Evolutionary conservation across 1,284 basidiomycete species (phyloP), one percentile per base, ranked within the genome.

Genomic region (Melanopsichium pennsylvanicum): DNA sequence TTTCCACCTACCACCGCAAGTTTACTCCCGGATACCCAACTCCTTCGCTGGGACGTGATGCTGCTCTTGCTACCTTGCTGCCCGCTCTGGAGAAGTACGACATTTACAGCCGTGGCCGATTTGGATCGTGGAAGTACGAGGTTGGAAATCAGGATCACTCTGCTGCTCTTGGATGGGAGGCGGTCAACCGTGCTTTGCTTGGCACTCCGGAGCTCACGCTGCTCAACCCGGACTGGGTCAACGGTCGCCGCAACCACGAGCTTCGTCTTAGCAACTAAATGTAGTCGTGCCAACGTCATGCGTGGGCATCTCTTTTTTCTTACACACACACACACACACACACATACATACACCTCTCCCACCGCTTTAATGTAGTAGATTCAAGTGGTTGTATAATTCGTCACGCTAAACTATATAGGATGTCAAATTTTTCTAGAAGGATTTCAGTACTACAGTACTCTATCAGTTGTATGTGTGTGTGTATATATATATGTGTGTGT

Each of bases 121-220:
- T 85, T 72, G 85, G 84, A n/a, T 83, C 82, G 37, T 85, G 84
- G 83, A 83, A 83, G 72, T 85, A 84, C 75, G 83, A 84, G 74
- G 82, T 83, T 9, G 84, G 84, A 1, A 85, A 85, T 72, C 84
- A 85, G 72, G 84, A 85, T 68, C 84, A 85, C 68, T 83, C 82
- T 60, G 84, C 84, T 74, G 84, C 84, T 82, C 79, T 85, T 21
- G 84, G 84, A 22, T 84, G 85, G 40, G 84, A 85, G 72, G 84
- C 84, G 6, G 83, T 83, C 36, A 84, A 85, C 70, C 80, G 81
- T 37, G 81, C 84, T 5, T 59, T 85, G 8, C 83, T 83, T 42
- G 84, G 84, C 33, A 75, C 79, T 9, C 82, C 82, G 7, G 84
- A 84, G 61, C 76, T 84, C 71, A 84, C 84, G n/a, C 74, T 85